phyloP scores from a whole-genome alignment of 257 asterid genomes.

The Striga asiatica region DNA sequence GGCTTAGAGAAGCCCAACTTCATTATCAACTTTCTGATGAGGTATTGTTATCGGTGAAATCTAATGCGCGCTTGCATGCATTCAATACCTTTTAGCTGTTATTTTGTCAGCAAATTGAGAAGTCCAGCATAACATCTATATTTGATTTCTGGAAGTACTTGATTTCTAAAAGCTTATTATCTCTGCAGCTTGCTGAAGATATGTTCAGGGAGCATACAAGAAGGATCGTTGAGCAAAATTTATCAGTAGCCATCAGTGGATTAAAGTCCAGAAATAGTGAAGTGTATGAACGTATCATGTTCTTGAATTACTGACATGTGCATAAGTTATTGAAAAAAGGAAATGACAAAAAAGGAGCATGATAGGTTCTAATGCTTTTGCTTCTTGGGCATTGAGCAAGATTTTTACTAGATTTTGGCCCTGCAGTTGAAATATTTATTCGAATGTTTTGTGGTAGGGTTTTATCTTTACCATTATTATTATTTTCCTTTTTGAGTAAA shows the following conservation, averaged over 20 bases:
- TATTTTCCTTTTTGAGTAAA: too few relatives aligned
- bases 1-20: slow-evolving; percentile 85
- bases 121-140: background rate
- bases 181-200: slow-evolving; percentile 73
- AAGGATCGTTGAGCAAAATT: slow-evolving; percentile 67
- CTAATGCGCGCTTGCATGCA: background rate
- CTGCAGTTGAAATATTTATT: slow-evolving; percentile 7
- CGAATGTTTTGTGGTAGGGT: background rate
- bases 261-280: slow-evolving; percentile 74
- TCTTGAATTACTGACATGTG: slow-evolving; percentile 11
- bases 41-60: slow-evolving; percentile 18
- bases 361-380: background rate
- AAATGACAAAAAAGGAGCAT: background rate
- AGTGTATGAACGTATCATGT: slow-evolving; percentile 31
- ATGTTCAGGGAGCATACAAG: slow-evolving; percentile 87
- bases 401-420: slow-evolving; percentile 8
- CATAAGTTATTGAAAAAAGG: background rate
- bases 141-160: slow-evolving; percentile 4
- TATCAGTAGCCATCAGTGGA: slow-evolving; percentile 54
- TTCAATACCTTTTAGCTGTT: too few relatives aligned
- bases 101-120: slow-evolving; percentile 9
- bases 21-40: slow-evolving; percentile 74
- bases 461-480: too few relatives aligned
- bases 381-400: background rate
- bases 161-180: slow-evolving; percentile 1